Evolutionary conservation across 768 basidiomycete genomes (phyloP).

Genomic region (Boletus rufocinnamomeus): DNA sequence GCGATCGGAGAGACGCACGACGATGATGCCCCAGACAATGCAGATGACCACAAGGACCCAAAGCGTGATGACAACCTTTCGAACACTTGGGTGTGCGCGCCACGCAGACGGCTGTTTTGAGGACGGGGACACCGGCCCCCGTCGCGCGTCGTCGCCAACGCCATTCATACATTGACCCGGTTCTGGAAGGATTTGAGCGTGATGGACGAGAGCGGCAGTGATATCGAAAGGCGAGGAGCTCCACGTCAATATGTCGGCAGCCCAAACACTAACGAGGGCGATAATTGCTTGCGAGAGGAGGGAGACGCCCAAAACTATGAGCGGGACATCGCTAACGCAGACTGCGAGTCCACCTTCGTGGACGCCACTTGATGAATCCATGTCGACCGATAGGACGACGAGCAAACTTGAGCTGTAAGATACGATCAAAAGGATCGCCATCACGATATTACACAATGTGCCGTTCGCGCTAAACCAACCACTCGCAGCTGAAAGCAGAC

Average conservation of each 20-base stretch:
- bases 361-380: constrained; percentile 19
- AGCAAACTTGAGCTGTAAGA: constrained; percentile 34
- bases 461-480: constrained; percentile 29
- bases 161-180: constrained; percentile 31
- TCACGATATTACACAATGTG: constrained; percentile 20
- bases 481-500: constrained; percentile 26
- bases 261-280: constrained; percentile 24
- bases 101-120: constrained; percentile 31
- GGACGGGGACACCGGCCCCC: constrained; percentile 18
- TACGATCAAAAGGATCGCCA: constrained; percentile 32
- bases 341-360: constrained; percentile 1
- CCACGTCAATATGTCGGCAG: constrained; percentile 33
- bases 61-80: constrained; percentile 25
- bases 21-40: constrained; percentile 24
- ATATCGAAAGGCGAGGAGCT: constrained; percentile 35
- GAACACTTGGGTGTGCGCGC: constrained; percentile 27
- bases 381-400: constrained; percentile 19
- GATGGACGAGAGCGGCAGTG: constrained; percentile 33
- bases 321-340: constrained; percentile 28
- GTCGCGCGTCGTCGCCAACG: constrained; percentile 9
- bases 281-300: constrained; percentile 29
- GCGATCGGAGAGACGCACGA: constrained; percentile 9
- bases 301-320: constrained; percentile 30
- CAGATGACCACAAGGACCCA: constrained; percentile 27
- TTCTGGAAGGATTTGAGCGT: constrained; percentile 23